These are phyloP conservation scores for Cladosporium sp. DNA, from an alignment of 2,329 filamentous ascomycete species.

Conservation along the genomic window DNA sequence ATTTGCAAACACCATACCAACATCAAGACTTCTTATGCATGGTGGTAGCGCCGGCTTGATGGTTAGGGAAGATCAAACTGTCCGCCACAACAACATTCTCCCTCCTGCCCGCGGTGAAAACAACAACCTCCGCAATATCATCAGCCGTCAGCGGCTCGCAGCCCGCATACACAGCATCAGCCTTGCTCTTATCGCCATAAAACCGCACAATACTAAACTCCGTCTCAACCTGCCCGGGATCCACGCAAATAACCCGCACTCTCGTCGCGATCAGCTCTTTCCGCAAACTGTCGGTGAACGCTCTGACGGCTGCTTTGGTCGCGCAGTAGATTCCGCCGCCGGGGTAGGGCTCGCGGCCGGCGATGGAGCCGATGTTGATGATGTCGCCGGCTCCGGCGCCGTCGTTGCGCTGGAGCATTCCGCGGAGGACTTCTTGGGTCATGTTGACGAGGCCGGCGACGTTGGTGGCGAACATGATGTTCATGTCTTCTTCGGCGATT, in stretches of 20 bases:
- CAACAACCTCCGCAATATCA: constrained; percentile 83
- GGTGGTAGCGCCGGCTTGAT: constrained; percentile 62
- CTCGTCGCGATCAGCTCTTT: constrained; percentile 79
- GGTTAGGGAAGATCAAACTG: constrained; percentile 78
- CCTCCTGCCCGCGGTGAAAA: constrained; percentile 75
- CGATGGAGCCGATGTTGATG: constrained; percentile 88
- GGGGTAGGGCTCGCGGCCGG: constrained; percentile 77
- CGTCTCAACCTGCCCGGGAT: constrained; percentile 88
- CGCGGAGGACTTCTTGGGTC: constrained; percentile 83
- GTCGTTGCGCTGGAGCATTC: constrained; percentile 64
- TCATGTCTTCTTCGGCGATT: constrained; percentile 76
- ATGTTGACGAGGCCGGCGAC: constrained; percentile 91
- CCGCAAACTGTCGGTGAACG: constrained; percentile 76
- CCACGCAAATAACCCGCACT: constrained; percentile 80
- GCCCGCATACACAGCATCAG: constrained; percentile 76
- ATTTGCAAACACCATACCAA: background rate
- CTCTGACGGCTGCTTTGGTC: constrained; percentile 80
- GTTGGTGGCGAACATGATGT: constrained; percentile 85
- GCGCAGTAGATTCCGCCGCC: constrained; percentile 89
- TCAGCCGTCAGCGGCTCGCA: constrained; percentile 80
- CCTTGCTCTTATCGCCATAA: constrained; percentile 81
- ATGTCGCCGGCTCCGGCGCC: constrained; percentile 73
- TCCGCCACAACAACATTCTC: constrained; percentile 89
- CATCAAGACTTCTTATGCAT: constrained; percentile 45
- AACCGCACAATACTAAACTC: constrained; percentile 86